A percentile compares a stretch with the other conserved stretches of the same genome.
Evolutionary conservation across 2,329 filamentous ascomycete genomes (phyloP).

Genomic region (Epichloe gansuensis): DNA sequence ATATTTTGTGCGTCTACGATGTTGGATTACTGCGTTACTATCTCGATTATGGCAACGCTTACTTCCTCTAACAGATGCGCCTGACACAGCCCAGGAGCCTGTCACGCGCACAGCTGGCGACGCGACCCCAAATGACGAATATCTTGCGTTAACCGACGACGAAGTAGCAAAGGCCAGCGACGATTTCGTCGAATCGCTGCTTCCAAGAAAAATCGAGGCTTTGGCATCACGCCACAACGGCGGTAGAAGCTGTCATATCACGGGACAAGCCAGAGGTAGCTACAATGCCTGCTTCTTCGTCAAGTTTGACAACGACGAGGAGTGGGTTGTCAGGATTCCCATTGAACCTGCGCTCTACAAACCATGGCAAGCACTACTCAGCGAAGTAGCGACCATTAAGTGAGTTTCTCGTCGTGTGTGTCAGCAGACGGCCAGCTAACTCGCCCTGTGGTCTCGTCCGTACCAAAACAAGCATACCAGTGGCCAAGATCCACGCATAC

Average conservation of each 20-base stretch:
- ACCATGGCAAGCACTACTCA: not conserved
- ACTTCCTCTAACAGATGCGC: too few relatives aligned
- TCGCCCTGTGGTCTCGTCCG: constrained; percentile 5
- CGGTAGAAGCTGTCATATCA: constrained; percentile 6
- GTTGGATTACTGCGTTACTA: too few relatives aligned
- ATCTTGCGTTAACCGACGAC: constrained; percentile 3
- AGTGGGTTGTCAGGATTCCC: constrained; percentile 1
- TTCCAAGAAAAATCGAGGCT: too few relatives aligned
- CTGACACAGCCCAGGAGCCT: too few relatives aligned
- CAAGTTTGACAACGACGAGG: constrained; percentile 4
- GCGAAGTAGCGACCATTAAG: too few relatives aligned
- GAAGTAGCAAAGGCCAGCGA: constrained; percentile 1
- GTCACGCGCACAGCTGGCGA: not conserved
- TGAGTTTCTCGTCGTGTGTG: too few relatives aligned
- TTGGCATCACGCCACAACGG: too few relatives aligned
- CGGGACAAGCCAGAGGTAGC: constrained; percentile 10
- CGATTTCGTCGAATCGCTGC: not conserved
- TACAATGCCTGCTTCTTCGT: constrained; percentile 15
- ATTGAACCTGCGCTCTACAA: constrained; percentile 1
- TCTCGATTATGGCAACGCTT: too few relatives aligned
- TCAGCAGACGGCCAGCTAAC: too few relatives aligned
- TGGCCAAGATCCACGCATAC: constrained; percentile 11
- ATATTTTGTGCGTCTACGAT: too few relatives aligned
- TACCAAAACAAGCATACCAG: constrained; percentile 11
- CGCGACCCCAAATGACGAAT: not conserved